Evolutionary conservation across 768 basidiomycete genomes (phyloP), one percentile per base, ranked within the genome.

Genomic region (Lactifluus pinguis): DNA sequence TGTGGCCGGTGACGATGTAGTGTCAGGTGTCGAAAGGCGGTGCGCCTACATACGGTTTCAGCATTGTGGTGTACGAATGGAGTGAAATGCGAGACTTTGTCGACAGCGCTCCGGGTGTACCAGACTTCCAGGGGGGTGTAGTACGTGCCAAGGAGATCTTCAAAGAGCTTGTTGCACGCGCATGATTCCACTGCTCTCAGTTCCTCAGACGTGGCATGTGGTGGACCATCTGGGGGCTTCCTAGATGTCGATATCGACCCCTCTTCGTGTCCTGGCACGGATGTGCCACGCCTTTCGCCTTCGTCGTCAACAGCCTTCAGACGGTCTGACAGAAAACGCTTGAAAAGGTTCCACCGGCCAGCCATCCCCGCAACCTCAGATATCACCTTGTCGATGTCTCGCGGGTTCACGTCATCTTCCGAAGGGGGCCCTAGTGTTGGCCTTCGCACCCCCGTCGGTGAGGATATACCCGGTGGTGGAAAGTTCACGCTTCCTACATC

Each of bases 81-180:
- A 19, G 48, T 13, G 25, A 4, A 9, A 25, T 15, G 11, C 29
- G 75, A 21, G 60, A 89, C 95, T 79, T 95, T 97, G 69, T 95
- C 92, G 51, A 97, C 86, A 63, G 85, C 86, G 17, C 82, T 83
- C 14, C 89, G 83, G 10, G 85, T 81, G 73, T 95, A 98, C 95
- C 95, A 98, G 4, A 86, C 73, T 69, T 99, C 97, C 58, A 98
- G 76, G 4, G 95, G 93, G 36, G 85, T 79, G 68, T 98, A 98
- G 67, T 90, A 95, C 10, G 79, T 80, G 9, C 71, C 72, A 11
- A 93, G 77, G 34, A 95, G 73, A 52, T 82, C 77, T 42, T 87
- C 81, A 58, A 98, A 87, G 15, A 84, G 70, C 34, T 68, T 66
- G 53, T 82, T 79, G 17, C 84, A 87, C 3, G 74, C 72, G 3